phyloP scores from a whole-genome alignment of 208 protist species.

The Leptomonas seymouri region DNA sequence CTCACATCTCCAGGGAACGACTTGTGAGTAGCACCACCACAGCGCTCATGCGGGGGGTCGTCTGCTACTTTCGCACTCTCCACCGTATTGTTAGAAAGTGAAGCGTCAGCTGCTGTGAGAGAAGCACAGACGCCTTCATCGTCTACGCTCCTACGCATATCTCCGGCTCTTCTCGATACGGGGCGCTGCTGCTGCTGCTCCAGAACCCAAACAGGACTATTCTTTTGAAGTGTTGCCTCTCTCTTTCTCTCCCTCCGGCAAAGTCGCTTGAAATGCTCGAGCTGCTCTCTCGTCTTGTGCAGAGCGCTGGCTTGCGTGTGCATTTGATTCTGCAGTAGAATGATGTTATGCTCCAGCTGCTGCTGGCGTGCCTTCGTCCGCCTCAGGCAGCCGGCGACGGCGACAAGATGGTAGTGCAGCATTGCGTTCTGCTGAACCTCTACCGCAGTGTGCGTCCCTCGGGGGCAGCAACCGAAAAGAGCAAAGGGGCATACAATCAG shows the following conservation, averaged over 20 bases:
- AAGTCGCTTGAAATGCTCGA: background rate
- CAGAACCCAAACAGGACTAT: background rate
- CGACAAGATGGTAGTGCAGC: conserved; percentile 39
- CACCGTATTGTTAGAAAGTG: background rate
- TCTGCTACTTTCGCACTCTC: background rate
- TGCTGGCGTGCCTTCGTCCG: conserved; percentile 32
- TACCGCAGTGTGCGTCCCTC: conserved; percentile 37
- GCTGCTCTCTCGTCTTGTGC: background rate
- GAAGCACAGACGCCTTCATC: background rate
- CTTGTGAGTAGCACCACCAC: background rate
- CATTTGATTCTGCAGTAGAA: conserved; percentile 20
- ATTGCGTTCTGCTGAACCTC: conserved; percentile 24
- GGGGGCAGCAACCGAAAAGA: conserved; percentile 35
- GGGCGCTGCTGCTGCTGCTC: background rate
- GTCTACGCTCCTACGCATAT: too few species aligned
- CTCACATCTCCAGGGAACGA: conserved; percentile 34
- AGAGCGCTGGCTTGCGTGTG: conserved; percentile 4
- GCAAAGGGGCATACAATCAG: conserved; percentile 45
- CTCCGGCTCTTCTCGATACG: background rate
- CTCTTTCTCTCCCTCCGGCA: background rate
- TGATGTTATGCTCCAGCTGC: conserved; percentile 29
- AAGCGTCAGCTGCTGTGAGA: background rate
- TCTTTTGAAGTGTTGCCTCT: background rate
- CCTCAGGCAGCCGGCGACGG: conserved; percentile 26
- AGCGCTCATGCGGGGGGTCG: too few species aligned